Percentiles rank a stretch among this genome's conserved stretches.
phyloP scores from a whole-genome alignment of 352 stramenopile species.

The Pythium aristosporum region DNA sequence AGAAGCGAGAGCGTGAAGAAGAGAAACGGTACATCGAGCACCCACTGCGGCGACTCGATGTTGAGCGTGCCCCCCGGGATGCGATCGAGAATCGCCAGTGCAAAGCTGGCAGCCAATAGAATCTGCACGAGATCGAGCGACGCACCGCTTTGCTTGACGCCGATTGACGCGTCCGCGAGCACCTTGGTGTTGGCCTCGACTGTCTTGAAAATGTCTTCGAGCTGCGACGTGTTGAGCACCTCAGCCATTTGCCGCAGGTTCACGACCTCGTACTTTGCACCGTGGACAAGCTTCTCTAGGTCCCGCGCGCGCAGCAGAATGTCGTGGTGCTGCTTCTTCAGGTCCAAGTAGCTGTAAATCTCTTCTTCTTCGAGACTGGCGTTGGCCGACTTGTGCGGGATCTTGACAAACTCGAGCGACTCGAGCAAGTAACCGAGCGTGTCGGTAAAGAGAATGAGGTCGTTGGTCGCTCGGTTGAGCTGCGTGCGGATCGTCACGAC shows the following conservation, averaged over 20 bases:
- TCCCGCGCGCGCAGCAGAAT: constrained; percentile 89
- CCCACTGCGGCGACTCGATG: constrained; percentile 83
- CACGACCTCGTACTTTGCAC: constrained; percentile 88
- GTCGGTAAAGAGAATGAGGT: constrained; percentile 94
- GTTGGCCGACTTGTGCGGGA: constrained; percentile 42
- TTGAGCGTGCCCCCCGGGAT: constrained; percentile 90
- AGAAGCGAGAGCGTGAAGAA: constrained; percentile 91
- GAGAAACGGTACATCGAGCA: constrained; percentile 55
- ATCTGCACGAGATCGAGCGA: constrained; percentile 89
- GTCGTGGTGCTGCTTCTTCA: constrained; percentile 85
- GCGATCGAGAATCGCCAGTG: constrained; percentile 92
- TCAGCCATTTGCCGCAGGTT: constrained; percentile 90
- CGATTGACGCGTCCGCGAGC: constrained; percentile 78
- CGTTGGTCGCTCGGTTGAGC: constrained; percentile 88
- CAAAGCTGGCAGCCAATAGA: constrained; percentile 89
- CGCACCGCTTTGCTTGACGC: constrained; percentile 53
- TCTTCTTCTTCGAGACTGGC: constrained; percentile 56
- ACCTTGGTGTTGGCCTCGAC: constrained; percentile 88
- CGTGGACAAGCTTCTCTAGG: constrained; percentile 91
- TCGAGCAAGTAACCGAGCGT: constrained; percentile 94
- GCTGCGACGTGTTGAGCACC: constrained; percentile 87
- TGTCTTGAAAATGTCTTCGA: constrained; percentile 87
- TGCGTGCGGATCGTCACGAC: constrained; percentile 81
- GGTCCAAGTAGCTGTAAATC: constrained; percentile 92
- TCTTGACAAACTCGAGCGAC: constrained; percentile 88